These are phyloP conservation scores for Handroanthus guayacan DNA, from an alignment of 257 asterid genomes.

Conservation along the genomic window DNA sequence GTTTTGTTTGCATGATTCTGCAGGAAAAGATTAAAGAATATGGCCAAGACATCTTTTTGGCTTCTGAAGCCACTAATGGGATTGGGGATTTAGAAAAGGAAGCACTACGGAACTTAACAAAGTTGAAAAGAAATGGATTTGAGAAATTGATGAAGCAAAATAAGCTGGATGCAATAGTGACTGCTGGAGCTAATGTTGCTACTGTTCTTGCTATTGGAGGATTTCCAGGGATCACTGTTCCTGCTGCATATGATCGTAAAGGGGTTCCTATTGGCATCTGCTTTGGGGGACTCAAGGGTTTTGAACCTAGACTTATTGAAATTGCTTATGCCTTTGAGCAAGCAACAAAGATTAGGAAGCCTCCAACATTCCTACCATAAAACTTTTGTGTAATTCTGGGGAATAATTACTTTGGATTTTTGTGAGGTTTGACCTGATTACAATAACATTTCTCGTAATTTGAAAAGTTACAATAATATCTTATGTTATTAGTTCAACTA, in stretches of 20 bases:
- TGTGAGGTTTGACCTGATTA: too few relatives aligned
- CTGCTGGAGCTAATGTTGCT: constrained; percentile 8
- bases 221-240: constrained; percentile 56
- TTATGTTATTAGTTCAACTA: too few relatives aligned
- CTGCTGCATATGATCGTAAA: constrained; percentile 51
- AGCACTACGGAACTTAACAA: constrained; percentile 33
- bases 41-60: constrained; percentile 45
- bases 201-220: constrained; percentile 50
- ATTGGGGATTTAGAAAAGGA: constrained; percentile 36
- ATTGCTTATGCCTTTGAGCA: constrained; percentile 68
- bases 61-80: constrained; percentile 53
- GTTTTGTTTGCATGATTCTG: not conserved
- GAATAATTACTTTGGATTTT: too few relatives aligned
- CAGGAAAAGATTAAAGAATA: constrained; percentile 47
- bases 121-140: constrained; percentile 36
- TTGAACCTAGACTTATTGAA: constrained; percentile 58
- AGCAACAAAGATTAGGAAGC: constrained; percentile 60
- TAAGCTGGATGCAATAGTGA: constrained; percentile 48
- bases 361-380: constrained; percentile 47
- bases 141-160: constrained; percentile 44
- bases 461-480: too few relatives aligned
- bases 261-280: constrained; percentile 54
- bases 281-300: constrained; percentile 59
- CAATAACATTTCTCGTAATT: too few relatives aligned
- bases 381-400: too few relatives aligned